Conservation (phyloP, 257 asterid genomes). For the Capsicum rhomboideum region DNA sequence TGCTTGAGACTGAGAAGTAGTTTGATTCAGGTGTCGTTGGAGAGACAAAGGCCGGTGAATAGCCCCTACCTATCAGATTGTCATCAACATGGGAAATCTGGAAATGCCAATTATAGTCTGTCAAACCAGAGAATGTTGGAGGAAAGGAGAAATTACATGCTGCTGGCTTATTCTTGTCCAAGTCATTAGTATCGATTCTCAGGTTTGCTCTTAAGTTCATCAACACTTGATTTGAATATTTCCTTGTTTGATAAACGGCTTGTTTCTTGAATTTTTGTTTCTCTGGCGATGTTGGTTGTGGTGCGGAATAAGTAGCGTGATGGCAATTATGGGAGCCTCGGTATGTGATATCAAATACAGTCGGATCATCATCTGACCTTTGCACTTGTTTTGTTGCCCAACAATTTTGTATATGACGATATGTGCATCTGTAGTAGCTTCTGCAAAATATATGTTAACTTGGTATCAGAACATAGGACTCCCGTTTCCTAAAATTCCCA, state of each 20-base stretch:
- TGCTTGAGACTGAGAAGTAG: constrained; percentile 20
- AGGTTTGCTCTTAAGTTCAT: constrained; percentile 40
- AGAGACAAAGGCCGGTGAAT: constrained; percentile 35
- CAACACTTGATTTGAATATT: constrained; percentile 32
- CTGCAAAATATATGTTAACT: constrained; percentile 30
- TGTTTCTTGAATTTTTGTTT: constrained; percentile 26
- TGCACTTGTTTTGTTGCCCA: constrained; percentile 94
- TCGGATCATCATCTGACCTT: constrained; percentile 76
- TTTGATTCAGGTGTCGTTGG: constrained; percentile 30
- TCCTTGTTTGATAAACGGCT: constrained; percentile 10
- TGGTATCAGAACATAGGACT: not conserved
- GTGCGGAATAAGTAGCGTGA: constrained; percentile 19
- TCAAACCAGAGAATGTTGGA: constrained; percentile 30
- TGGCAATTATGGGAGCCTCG: constrained; percentile 58
- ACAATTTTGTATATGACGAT: constrained; percentile 46
- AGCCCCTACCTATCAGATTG: constrained; percentile 20
- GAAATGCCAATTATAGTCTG: constrained; percentile 15
- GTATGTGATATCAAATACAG: constrained; percentile 67
- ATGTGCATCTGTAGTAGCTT: constrained; percentile 84
- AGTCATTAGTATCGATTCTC: constrained; percentile 41
- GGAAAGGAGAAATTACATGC: constrained; percentile 47
- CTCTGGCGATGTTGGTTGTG: constrained; percentile 26
- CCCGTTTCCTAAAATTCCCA: not conserved
- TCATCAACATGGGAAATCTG: constrained; percentile 40
- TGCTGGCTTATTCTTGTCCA: constrained; percentile 24